These are phyloP conservation scores for Fusarium albosuccineum DNA, from an alignment of 2,329 filamentous ascomycete genomes.

Conservation along the genomic window DNA sequence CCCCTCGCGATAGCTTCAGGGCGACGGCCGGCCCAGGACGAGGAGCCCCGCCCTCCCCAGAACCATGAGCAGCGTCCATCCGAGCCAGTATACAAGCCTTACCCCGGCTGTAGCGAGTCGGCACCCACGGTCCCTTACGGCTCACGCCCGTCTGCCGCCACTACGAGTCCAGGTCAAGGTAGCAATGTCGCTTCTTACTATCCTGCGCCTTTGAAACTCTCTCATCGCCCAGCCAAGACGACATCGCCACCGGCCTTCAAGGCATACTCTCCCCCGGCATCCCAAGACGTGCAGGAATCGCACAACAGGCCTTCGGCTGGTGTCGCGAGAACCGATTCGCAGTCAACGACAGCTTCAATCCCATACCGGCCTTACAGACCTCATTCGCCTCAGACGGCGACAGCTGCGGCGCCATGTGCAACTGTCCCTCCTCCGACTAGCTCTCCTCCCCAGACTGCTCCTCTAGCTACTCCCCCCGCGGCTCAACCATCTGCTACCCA, in stretches of 20 bases:
- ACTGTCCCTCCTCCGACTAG: slow-evolving; percentile 17
- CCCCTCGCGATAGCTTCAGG: slow-evolving; percentile 1
- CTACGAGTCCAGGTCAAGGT: slow-evolving; percentile 27
- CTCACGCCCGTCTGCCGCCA: slow-evolving; percentile 27
- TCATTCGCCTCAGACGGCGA: slow-evolving; percentile 30
- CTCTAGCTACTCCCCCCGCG: slow-evolving; percentile 16
- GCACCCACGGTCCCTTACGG: slow-evolving; percentile 29
- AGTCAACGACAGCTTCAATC: slow-evolving; percentile 38
- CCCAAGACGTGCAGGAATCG: slow-evolving; percentile 25
- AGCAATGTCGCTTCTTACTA: slow-evolving; percentile 32
- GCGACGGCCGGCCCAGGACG: slow-evolving; percentile 1
- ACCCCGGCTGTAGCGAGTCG: slow-evolving; percentile 27
- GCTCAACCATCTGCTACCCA: slow-evolving; percentile 5
- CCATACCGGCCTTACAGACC: slow-evolving; percentile 50
- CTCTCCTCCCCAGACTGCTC: slow-evolving; percentile 17
- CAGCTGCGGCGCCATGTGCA: slow-evolving; percentile 9
- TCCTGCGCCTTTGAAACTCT: slow-evolving; percentile 47
- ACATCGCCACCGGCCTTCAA: slow-evolving; percentile 42
- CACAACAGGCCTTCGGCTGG: slow-evolving; percentile 20
- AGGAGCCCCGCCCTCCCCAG: slow-evolving; percentile 11
- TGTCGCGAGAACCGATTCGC: slow-evolving; percentile 34
- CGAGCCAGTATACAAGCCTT: slow-evolving; percentile 32
- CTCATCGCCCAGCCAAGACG: slow-evolving; percentile 41
- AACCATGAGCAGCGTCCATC: slow-evolving; percentile 19
- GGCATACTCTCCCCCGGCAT: slow-evolving; percentile 46